These are phyloP conservation scores for Cladosporium sp. DNA, from an alignment of 2,329 filamentous ascomycete species.

Conservation along the genomic window DNA sequence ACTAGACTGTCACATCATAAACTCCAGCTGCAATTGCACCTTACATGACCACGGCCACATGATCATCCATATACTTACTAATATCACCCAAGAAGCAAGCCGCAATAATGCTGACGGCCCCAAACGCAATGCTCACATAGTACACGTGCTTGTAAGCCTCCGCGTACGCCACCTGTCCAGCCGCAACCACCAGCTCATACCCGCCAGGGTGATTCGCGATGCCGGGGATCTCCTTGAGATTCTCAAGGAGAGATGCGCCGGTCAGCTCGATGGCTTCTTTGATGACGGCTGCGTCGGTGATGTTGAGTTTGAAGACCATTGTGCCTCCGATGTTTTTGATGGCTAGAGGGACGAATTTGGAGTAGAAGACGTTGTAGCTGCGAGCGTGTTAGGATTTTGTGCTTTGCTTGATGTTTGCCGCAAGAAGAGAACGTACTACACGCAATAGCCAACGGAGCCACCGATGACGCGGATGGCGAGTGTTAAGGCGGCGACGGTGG, in stretches of 20 bases:
- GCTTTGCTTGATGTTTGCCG: constrained; percentile 35
- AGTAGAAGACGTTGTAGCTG: constrained; percentile 51
- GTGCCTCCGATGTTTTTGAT: constrained; percentile 52
- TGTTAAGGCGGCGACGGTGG: constrained; percentile 67
- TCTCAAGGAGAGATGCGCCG: constrained; percentile 51
- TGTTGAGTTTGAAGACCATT: constrained; percentile 51
- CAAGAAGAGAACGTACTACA: constrained; percentile 34
- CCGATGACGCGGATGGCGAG: constrained; percentile 70
- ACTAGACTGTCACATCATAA: background rate
- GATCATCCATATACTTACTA: constrained; percentile 33
- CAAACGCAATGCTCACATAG: constrained; percentile 37
- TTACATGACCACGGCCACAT: constrained; percentile 17
- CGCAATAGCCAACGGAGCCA: constrained; percentile 55
- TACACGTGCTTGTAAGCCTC: constrained; percentile 35
- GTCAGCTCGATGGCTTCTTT: constrained; percentile 55
- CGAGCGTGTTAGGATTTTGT: constrained; percentile 27
- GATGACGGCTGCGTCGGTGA: constrained; percentile 50
- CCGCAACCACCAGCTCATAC: constrained; percentile 29
- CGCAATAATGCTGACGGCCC: constrained; percentile 32
- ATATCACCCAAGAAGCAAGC: constrained; percentile 36
- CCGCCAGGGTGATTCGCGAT: constrained; percentile 50
- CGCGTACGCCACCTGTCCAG: constrained; percentile 31
- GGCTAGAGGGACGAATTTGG: constrained; percentile 48
- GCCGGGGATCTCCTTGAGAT: constrained; percentile 52
- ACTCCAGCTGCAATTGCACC: background rate